phyloP scores from a whole-genome alignment of 495 filamentous ascomycete genomes.

The Aspergillus cavernicola region DNA sequence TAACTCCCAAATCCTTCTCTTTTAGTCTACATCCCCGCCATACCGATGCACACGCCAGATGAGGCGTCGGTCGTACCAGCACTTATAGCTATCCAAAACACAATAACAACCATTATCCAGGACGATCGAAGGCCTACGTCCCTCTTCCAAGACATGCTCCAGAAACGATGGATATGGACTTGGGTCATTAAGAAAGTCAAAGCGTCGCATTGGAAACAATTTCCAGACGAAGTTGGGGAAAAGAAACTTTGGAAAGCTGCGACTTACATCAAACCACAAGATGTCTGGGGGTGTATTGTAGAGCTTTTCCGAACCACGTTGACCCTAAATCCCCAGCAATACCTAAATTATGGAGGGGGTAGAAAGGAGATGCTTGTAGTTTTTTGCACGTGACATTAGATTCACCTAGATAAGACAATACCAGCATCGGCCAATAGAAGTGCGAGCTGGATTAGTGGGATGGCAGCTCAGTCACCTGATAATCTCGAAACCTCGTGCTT shows the following conservation, averaged over 20 bases:
- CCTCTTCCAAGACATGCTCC: conserved; percentile 6
- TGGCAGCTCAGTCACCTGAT: conserved; percentile 16
- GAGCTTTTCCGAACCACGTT: too few relatives aligned
- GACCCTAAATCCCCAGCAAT: too few relatives aligned
- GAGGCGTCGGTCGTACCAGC: too few relatives aligned
- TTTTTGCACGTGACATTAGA: too few relatives aligned
- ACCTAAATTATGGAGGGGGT: too few relatives aligned
- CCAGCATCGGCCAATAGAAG: conserved; percentile 3
- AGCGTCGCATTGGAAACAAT: conserved; percentile 17
- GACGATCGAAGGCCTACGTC: neutral
- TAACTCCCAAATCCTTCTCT: too few relatives aligned
- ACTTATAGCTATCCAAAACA: neutral
- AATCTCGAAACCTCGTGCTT: conserved; percentile 1
- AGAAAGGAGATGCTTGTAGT: too few relatives aligned
- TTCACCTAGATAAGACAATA: too few relatives aligned
- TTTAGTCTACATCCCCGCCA: too few relatives aligned
- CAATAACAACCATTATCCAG: conserved; percentile 17
- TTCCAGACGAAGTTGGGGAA: conserved; percentile 21
- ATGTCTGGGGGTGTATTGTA: conserved; percentile 13
- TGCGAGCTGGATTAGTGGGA: neutral
- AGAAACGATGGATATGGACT: conserved; percentile 17
- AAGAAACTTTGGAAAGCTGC: conserved; percentile 23
- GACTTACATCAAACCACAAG: conserved; percentile 24
- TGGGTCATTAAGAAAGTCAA: conserved; percentile 19
- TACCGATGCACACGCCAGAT: too few relatives aligned